Base-by-base conservation (phyloP, 768 basidiomycete genomes). In the Russula earlei region DNA sequence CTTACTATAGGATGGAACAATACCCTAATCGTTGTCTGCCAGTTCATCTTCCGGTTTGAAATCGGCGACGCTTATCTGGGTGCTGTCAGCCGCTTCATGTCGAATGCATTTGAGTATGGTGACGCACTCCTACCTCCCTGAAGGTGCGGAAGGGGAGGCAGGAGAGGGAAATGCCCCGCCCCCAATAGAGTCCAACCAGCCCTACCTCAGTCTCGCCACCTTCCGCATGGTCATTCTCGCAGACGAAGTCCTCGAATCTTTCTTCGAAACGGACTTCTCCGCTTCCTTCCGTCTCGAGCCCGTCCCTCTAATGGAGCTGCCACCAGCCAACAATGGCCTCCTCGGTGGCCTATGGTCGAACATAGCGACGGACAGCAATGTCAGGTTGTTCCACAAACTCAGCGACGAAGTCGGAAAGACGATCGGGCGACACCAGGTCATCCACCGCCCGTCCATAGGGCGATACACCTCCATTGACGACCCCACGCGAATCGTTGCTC, bases 191-290 rank as follows among this genome's bases (percentile, higher is more conserved):
- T 78, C 84, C 20, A 94, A 94, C 67, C 83, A 88, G 62, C 91
- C 93, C 11, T 96, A 96, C 68, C 83, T 98, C 49, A 94, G 93
- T 69, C 81, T 92, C 49, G 85, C 88, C 34, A 93, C 90, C 82
- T 99, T 99, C 82, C 84, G 96, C 7, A 99, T 98, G 96, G 95
- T 98, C 38, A 88, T 99, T 5, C 77, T 99, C 9, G 94, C 95
- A 1, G 96, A 98, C 62, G 94, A 97, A 68, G 77, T 98, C 25
- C 79, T 99, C 24, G 96, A 99, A 67, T 86, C 88, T 1, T 99
- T 99, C 77, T 99, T 97, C 64, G 93, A 92, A 65, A 81, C 86
- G 0, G 96, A 98, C 68, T 74, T 99, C 59, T 83, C 90, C 0
- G 81, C 79, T 1, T 93, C 93, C 2, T 98, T 96, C 80, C 78